Conservation (phyloP, 805 yeast genomes). For the Wickerhamia fluorescens region DNA sequence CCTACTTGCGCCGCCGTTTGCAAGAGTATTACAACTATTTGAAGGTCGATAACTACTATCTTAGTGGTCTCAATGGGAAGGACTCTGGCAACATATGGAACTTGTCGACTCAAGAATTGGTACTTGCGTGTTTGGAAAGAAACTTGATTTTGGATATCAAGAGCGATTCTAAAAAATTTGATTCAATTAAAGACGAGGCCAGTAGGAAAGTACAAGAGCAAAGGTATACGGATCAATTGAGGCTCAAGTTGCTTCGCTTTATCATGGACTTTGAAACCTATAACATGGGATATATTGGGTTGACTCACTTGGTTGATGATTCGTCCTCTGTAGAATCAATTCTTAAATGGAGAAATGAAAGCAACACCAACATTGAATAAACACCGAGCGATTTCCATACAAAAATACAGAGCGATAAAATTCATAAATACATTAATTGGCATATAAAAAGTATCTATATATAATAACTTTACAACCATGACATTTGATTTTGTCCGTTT, state of each 20-base stretch:
- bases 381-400: too few relatives aligned
- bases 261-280: slow-evolving; percentile 32
- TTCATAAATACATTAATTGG: too few relatives aligned
- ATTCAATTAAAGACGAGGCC: slow-evolving; percentile 11
- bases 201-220: slow-evolving; percentile 8
- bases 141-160: slow-evolving; percentile 38
- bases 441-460: too few relatives aligned
- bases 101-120: slow-evolving; percentile 43
- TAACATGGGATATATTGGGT: slow-evolving; percentile 29
- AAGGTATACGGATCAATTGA: slow-evolving; percentile 19
- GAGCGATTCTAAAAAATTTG: slow-evolving; percentile 15
- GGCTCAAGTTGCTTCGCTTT: slow-evolving; percentile 34
- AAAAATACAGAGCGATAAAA: too few relatives aligned
- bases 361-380: too few relatives aligned
- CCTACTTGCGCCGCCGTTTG: slow-evolving; percentile 28
- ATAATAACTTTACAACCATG: too few relatives aligned
- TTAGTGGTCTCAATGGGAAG: slow-evolving; percentile 27
- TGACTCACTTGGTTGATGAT: not conserved
- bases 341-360: too few relatives aligned
- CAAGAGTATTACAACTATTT: slow-evolving; percentile 37
- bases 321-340: too few relatives aligned
- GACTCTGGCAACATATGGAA: slow-evolving; percentile 35
- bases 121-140: slow-evolving; percentile 49
- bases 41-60: slow-evolving; percentile 46
- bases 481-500: too few relatives aligned